Evolutionary conservation across 371 early-diverging fungal genomes (phyloP).

Genomic region (Rhizopus delemar): DNA sequence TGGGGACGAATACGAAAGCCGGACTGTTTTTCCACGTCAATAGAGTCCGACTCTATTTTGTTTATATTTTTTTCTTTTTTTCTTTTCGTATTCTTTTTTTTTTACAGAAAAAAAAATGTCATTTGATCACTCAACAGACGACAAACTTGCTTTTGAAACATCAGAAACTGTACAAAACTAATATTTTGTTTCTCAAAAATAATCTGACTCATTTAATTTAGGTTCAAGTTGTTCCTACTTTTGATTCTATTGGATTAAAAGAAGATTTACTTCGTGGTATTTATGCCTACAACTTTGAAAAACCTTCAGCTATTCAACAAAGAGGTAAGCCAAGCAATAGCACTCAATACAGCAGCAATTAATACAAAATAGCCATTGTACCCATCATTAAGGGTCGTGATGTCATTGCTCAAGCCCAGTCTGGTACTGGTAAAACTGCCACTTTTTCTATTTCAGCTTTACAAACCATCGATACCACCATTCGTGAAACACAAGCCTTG

Average conservation of each 20-base stretch:
- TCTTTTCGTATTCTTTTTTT: neutral
- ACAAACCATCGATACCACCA: constrained; percentile 86
- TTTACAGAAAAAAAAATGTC: constrained; percentile 22
- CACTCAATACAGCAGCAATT: neutral
- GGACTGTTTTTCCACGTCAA: neutral
- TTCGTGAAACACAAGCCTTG: constrained; percentile 93
- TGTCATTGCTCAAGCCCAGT: constrained; percentile 99
- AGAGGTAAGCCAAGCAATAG: constrained; percentile 46
- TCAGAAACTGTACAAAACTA: constrained; percentile 59
- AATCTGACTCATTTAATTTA: constrained; percentile 8
- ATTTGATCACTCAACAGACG: constrained; percentile 56
- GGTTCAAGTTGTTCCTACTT: constrained; percentile 79
- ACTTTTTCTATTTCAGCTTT: constrained; percentile 98
- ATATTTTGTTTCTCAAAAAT: neutral
- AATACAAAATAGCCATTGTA: constrained; percentile 72
- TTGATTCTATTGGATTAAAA: constrained; percentile 91
- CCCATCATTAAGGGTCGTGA: constrained; percentile 93
- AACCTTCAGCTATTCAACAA: constrained; percentile 98
- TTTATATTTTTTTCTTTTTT: neutral
- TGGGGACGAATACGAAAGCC: too few species aligned
- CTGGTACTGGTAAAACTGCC: constrained; percentile 99
- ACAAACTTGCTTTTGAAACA: constrained; percentile 66
- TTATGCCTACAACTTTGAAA: constrained; percentile 93
- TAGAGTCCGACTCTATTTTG: neutral
- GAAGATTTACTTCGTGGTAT: constrained; percentile 96